These are phyloP conservation scores for Barbarea vulgaris DNA, from an alignment of 345 rosid species.

Conservation along the genomic window DNA sequence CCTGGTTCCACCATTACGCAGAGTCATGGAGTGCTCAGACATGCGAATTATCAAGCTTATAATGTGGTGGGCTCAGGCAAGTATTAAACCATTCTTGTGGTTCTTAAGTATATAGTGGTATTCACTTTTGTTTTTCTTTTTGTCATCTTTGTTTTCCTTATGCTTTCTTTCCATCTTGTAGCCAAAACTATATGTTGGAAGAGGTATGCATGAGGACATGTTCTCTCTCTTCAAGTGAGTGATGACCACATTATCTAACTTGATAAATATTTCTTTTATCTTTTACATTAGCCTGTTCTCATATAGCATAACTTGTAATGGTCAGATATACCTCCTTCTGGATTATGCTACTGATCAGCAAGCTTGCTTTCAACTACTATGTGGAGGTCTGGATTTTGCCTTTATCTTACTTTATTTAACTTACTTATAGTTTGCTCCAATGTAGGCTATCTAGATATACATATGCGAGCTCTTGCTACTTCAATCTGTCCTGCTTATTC, in stretches of 20 bases:
- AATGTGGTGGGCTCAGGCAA: conserved; percentile 99
- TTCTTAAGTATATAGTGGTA: background rate
- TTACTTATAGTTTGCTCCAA: conserved; percentile 9
- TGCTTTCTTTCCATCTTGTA: conserved; percentile 44
- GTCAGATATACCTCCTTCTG: conserved; percentile 89
- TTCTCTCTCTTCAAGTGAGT: conserved; percentile 84
- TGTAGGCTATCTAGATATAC: conserved; percentile 21
- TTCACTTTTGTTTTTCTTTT: background rate
- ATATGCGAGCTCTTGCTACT: no score
- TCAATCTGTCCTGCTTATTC: background rate
- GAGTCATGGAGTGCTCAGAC: conserved; percentile 81
- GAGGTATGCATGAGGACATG: conserved; percentile 95
- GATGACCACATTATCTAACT: background rate
- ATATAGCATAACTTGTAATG: conserved; percentile 13
- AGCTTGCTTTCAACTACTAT: conserved; percentile 96
- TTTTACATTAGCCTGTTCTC: conserved; percentile 19
- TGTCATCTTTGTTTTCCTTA: conserved; percentile 13
- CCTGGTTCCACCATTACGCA: conserved; percentile 73
- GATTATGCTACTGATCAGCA: conserved; percentile 85
- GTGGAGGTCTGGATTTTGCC: conserved; percentile 69
- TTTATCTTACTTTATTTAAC: conserved; percentile 5
- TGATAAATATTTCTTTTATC: background rate
- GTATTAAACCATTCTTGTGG: conserved; percentile 31
- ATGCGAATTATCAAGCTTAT: conserved; percentile 63
- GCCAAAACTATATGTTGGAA: conserved; percentile 95